Percentiles rank a stretch among this genome's conserved stretches.
phyloP scores from a whole-genome alignment of 1,284 basidiomycete species.

The Ceratobasidium sp. region DNA sequence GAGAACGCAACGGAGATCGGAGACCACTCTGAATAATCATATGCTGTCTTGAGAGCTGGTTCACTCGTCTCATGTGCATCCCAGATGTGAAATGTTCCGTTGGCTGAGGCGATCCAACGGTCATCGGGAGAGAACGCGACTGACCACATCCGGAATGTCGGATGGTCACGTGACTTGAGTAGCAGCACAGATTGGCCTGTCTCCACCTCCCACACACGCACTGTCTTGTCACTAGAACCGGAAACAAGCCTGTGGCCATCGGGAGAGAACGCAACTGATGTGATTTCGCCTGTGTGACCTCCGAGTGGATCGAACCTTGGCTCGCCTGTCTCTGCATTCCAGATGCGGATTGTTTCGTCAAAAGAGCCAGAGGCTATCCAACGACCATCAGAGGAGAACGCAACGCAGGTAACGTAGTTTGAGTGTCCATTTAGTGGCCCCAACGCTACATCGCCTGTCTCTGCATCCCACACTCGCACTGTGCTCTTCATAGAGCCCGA shows the following conservation, averaged over 20 bases:
- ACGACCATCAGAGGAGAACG: background rate
- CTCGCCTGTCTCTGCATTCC: background rate
- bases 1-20: no score
- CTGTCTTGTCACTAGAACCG: constrained; percentile 28
- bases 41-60: no score
- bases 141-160: background rate
- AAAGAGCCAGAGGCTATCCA: constrained; percentile 4
- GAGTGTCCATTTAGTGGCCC: background rate
- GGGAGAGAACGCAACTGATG: constrained; percentile 28
- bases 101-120: no score
- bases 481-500: no score
- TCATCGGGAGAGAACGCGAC: background rate
- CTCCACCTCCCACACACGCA: no score
- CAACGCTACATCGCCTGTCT: background rate
- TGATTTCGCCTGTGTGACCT: constrained; percentile 28
- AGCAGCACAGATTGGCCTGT: no score
- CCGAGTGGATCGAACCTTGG: background rate
- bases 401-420: background rate
- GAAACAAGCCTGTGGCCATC: constrained; percentile 22
- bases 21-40: no score
- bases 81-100: no score
- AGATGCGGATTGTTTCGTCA: background rate
- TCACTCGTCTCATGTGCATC: no score
- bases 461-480: no score
- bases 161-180: background rate